Evolutionary conservation across 805 yeast species (phyloP).

Genomic region (Candida sakaeoensis): DNA sequence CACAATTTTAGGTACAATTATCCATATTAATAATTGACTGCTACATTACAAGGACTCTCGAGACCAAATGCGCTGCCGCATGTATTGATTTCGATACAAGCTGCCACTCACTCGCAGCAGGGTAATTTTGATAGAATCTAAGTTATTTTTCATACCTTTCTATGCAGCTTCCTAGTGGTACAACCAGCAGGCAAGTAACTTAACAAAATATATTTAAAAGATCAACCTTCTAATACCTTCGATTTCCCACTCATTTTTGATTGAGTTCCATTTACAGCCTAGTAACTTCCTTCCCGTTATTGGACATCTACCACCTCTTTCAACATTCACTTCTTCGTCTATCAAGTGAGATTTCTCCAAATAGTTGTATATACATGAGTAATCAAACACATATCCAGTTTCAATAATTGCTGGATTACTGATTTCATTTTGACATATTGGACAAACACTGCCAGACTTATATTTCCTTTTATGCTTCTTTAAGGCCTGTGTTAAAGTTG

Average conservation of each 20-base stretch:
- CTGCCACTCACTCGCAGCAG: too few relatives aligned
- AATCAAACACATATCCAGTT: slow-evolving; percentile 88
- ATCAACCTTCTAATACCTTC: slow-evolving; percentile 74
- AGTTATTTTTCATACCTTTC: too few relatives aligned
- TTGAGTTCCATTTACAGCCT: slow-evolving; percentile 65
- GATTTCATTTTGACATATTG: slow-evolving; percentile 61
- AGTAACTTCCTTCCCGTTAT: slow-evolving; percentile 68
- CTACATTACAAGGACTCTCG: too few relatives aligned
- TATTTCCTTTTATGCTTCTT: slow-evolving; percentile 16
- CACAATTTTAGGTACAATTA: too few relatives aligned
- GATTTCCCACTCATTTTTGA: slow-evolving; percentile 62
- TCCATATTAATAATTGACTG: too few relatives aligned
- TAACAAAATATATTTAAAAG: slow-evolving; percentile 37
- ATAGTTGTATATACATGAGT: slow-evolving; percentile 73
- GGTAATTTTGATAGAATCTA: too few relatives aligned
- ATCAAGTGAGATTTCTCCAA: slow-evolving; percentile 46
- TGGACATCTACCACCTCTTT: slow-evolving; percentile 75
- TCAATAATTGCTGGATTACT: slow-evolving; percentile 84
- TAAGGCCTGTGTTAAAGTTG: slow-evolving; percentile 19
- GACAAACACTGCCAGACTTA: slow-evolving; percentile 47
- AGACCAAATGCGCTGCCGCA: too few relatives aligned
- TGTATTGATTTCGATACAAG: too few relatives aligned
- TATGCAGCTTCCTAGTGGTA: too few relatives aligned
- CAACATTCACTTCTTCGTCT: slow-evolving; percentile 25
- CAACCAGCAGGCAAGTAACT: too few relatives aligned